Percentiles rank a stretch among this genome's conserved stretches.
These are phyloP conservation scores for Vigna trinervia DNA, from an alignment of 306 rosid species.

Conservation along the genomic window DNA sequence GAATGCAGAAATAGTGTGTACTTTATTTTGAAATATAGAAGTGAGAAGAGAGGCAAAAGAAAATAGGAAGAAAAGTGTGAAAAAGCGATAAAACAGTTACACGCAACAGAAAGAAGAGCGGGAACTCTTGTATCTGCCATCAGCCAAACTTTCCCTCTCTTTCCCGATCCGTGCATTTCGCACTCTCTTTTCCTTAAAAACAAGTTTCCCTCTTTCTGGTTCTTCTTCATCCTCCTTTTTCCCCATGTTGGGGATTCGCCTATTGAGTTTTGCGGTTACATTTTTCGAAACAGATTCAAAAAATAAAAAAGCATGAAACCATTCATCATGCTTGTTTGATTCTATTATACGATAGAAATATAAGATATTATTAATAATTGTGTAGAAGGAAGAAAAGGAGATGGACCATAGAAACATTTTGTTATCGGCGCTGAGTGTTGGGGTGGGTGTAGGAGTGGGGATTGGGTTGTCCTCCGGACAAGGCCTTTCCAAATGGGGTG, in stretches of 20 bases:
- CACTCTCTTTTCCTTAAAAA: background rate
- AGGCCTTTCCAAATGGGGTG: slow-evolving; percentile 54
- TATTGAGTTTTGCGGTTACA: background rate
- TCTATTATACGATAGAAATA: background rate
- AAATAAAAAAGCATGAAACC: background rate
- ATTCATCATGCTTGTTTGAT: background rate
- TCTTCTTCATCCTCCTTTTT: background rate
- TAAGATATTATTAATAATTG: background rate
- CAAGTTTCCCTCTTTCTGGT: background rate
- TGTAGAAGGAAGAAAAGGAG: background rate
- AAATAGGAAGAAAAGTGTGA: background rate
- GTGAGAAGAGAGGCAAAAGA: too few relatives aligned
- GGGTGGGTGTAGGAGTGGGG: slow-evolving; percentile 92
- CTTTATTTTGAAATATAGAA: too few relatives aligned
- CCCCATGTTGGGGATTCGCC: background rate
- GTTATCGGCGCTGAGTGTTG: slow-evolving; percentile 75
- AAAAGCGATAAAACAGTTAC: too few relatives aligned
- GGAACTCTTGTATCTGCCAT: slow-evolving; percentile 37
- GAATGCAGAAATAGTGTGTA: too few relatives aligned
- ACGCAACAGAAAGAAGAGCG: slow-evolving; percentile 32
- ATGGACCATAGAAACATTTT: slow-evolving; percentile 72
- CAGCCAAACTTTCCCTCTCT: background rate
- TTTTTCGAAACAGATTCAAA: background rate
- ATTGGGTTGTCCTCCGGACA: slow-evolving; percentile 72
- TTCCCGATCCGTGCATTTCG: slow-evolving; percentile 54